These are phyloP conservation scores for Lotus japonicus DNA, from an alignment of 306 rosid species.

Conservation along the genomic window DNA sequence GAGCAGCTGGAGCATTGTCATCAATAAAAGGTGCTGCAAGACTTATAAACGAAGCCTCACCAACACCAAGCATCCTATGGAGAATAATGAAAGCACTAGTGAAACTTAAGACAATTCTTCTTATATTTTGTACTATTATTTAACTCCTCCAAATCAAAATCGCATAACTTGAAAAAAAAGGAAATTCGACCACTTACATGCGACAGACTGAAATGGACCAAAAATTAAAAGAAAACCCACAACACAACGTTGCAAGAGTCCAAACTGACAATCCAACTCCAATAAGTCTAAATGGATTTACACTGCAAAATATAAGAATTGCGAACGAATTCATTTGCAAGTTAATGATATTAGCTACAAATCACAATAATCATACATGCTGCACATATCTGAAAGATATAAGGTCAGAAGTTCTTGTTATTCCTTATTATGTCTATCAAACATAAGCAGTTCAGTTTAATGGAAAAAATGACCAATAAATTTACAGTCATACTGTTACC, in stretches of 20 bases:
- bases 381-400: background rate
- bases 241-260: slow-evolving; percentile 59
- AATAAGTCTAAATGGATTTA: slow-evolving; percentile 78
- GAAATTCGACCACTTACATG: slow-evolving; percentile 46
- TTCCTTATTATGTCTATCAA: background rate
- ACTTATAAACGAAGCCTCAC: slow-evolving; percentile 92
- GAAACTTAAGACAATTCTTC: background rate
- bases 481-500: background rate
- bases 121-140: background rate
- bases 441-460: background rate
- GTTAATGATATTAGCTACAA: background rate
- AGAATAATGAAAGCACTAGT: slow-evolving; percentile 10
- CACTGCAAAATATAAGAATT: slow-evolving; percentile 40
- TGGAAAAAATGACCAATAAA: background rate
- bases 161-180: slow-evolving; percentile 5
- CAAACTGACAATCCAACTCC: slow-evolving; percentile 86
- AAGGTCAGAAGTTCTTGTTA: background rate
- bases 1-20: slow-evolving; percentile 74
- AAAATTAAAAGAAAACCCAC: slow-evolving; percentile 58
- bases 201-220: slow-evolving; percentile 81
- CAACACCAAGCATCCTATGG: slow-evolving; percentile 77
- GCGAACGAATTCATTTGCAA: background rate
- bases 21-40: slow-evolving; percentile 95
- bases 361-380: background rate
- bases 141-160: background rate